A percentile compares a stretch with the other conserved stretches of the same genome.
Conservation (phyloP, 768 basidiomycete species). For the Termitomyces sp. region DNA sequence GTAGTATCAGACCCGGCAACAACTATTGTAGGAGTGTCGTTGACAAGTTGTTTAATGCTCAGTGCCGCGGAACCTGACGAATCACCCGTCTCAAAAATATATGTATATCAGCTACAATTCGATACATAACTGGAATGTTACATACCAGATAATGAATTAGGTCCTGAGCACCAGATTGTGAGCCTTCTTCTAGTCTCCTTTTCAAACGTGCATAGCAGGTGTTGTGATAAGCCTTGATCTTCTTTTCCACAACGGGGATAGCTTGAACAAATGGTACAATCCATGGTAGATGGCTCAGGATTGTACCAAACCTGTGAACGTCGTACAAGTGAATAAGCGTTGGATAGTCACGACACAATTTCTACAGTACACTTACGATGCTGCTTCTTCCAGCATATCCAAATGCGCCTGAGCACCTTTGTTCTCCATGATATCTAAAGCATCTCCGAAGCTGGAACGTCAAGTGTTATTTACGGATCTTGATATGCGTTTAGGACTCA, state of each 20-base stretch:
- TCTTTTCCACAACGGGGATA: conserved; percentile 6
- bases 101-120: neutral
- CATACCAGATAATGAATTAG: conserved; percentile 16
- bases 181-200: conserved; percentile 45
- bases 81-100: neutral
- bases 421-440: conserved; percentile 9
- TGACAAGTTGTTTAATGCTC: conserved; percentile 11
- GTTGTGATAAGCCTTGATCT: conserved; percentile 16
- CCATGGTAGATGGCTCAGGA: conserved; percentile 7
- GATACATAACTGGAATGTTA: neutral
- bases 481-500: conserved; percentile 9
- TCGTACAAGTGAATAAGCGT: neutral
- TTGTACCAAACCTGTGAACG: neutral
- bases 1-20: conserved; percentile 15
- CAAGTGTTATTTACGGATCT: neutral
- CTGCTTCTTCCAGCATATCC: neutral
- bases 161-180: conserved; percentile 9
- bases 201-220: conserved; percentile 49
- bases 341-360: neutral
- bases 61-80: neutral
- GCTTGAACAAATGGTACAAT: neutral
- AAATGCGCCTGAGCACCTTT: neutral
- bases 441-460: conserved; percentile 22
- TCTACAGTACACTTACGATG: neutral
- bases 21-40: conserved; percentile 11